phyloP scores from a whole-genome alignment of 2,329 filamentous ascomycete species.

The Colletotrichum endophyticum region DNA sequence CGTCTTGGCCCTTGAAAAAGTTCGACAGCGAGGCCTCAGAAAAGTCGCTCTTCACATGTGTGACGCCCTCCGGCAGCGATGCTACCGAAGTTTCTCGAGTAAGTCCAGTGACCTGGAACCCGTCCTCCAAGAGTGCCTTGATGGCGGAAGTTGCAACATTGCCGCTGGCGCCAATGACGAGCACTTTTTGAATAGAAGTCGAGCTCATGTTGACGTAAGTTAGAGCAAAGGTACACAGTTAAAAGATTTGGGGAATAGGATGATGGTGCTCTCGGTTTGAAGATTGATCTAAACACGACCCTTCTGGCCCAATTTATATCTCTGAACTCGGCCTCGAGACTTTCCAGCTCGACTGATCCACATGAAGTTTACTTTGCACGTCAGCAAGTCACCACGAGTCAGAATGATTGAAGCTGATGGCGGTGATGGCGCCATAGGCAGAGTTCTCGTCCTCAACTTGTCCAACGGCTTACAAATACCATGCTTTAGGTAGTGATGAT shows the following conservation, averaged over 20 bases:
- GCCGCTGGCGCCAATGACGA: not conserved
- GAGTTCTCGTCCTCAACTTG: too few relatives aligned
- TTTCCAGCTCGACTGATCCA: not conserved
- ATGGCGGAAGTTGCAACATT: not conserved
- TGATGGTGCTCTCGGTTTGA: not conserved
- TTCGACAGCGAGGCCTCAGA: not conserved
- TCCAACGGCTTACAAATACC: not conserved
- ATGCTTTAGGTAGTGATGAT: not conserved
- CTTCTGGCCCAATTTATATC: not conserved
- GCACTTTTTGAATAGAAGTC: not conserved
- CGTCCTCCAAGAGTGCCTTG: not conserved
- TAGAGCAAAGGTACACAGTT: not conserved
- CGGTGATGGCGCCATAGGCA: not conserved
- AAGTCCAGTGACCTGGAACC: not conserved
- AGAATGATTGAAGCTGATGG: not conserved
- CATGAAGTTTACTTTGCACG: not conserved
- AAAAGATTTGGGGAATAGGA: not conserved
- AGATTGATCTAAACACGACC: not conserved
- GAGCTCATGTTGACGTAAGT: not conserved
- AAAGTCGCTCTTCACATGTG: not conserved
- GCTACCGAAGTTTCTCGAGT: not conserved
- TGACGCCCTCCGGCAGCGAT: not conserved
- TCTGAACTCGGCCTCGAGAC: not conserved
- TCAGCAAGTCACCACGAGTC: not conserved
- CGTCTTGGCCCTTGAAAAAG: not conserved